Evolutionary conservation across 352 stramenopile species (phyloP), one percentile per base, ranked within the genome.

Genomic region (Aphanomyces euteiches): DNA sequence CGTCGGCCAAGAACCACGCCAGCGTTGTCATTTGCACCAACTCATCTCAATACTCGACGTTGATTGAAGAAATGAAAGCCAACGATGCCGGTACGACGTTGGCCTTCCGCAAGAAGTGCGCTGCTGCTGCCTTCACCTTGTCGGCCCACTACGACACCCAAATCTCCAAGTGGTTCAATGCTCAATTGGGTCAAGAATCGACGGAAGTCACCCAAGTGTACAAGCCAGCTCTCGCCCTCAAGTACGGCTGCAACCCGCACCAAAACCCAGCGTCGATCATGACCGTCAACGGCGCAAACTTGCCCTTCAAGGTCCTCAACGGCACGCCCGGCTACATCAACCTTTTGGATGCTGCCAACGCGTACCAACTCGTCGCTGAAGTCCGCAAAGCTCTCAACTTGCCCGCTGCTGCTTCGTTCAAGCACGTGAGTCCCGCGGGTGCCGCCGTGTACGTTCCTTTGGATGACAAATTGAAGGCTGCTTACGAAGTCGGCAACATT

Each of bases 301-400:
- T 97, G 45, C 90, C 90, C 2, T 98, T 97, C 77, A 79, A 79
- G 70, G 85, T 96, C 63, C 79, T 93, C 50, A 96, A 96, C 77
- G 90, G 95, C 56, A 96, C 88, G n/a, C 96, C 96, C 5, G 98
- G 98, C 21, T 99, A 99, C 87, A 99, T 99, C 77, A 99, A 99
- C 82, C 81, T 99, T 47, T 82, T 99, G 50, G 98, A 99, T 78
- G 98, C 97, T 38, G 91, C 92, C 58, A 99, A 99, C 85, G 96
- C 96, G n/a, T 99, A 97, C 87, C 97, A 99, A 78, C 89, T 99
- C 21, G 97, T 99, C 56, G 83, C 90, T 66, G 98, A 99, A 83
- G 83, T 99, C 41, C 89, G 93, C 68, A 61, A 97, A 67, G 97
- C 96, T 47, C 95, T 98, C 47, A 90, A 94, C 38, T 83, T 99